These are phyloP conservation scores for Mangifera indica DNA, from an alignment of 345 rosid genomes.

Conservation along the genomic window DNA sequence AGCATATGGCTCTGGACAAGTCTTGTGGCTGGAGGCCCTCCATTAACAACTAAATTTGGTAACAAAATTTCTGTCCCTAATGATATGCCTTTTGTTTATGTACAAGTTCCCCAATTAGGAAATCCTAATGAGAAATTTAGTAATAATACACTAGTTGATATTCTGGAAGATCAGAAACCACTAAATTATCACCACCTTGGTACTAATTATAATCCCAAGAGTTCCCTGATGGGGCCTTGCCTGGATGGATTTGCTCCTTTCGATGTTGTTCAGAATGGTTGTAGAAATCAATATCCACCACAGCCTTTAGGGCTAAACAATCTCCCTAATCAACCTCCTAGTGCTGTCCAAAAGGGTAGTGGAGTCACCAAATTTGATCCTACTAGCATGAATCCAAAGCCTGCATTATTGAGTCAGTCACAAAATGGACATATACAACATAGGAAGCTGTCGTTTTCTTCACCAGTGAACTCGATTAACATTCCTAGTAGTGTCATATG, in stretches of 20 bases:
- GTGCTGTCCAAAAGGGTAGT: not conserved
- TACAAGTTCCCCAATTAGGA: slow-evolving; percentile 18
- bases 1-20: slow-evolving; percentile 81
- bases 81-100: not conserved
- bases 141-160: slow-evolving; percentile 13
- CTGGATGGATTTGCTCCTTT: slow-evolving; percentile 13
- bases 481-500: slow-evolving; percentile 25
- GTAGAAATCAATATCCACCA: slow-evolving; percentile 15
- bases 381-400: not conserved
- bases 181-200: slow-evolving; percentile 25
- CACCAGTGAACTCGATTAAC: slow-evolving; percentile 12
- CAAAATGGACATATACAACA: slow-evolving; percentile 29
- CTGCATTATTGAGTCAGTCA: not conserved
- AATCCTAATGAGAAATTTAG: slow-evolving; percentile 19
- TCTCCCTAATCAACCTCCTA: slow-evolving; percentile 20
- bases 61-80: not conserved
- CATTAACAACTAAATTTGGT: slow-evolving; percentile 32
- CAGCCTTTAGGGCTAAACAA: slow-evolving; percentile 28
- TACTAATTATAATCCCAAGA: slow-evolving; percentile 14
- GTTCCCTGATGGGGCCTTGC: slow-evolving; percentile 22
- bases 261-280: slow-evolving; percentile 15
- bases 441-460: slow-evolving; percentile 18
- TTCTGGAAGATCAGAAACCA: slow-evolving; percentile 23
- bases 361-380: too few species aligned
- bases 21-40: slow-evolving; percentile 58